phyloP scores from a whole-genome alignment of 2,329 filamentous ascomycete species.

The Macrophomina tecta region DNA sequence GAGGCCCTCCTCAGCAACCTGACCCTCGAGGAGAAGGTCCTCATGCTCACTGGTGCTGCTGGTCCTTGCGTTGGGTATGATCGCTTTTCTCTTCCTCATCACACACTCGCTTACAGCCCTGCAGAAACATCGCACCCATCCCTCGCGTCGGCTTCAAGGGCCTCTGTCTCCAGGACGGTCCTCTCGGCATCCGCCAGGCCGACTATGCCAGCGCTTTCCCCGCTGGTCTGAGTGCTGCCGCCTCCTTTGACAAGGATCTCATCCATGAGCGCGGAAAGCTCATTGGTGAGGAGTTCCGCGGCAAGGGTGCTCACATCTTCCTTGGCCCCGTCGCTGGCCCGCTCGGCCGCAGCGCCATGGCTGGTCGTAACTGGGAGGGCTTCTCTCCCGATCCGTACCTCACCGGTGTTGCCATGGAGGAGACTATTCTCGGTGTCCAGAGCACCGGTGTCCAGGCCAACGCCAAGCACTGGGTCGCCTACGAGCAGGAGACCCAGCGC shows the following conservation, averaged over 20 bases:
- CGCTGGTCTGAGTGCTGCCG: slow-evolving; percentile 45
- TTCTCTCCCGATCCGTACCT: slow-evolving; percentile 58
- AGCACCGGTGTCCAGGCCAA: slow-evolving; percentile 50
- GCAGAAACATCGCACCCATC: slow-evolving; percentile 42
- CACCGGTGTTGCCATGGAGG: slow-evolving; percentile 49
- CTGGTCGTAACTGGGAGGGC: slow-evolving; percentile 58
- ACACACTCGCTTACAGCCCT: not conserved
- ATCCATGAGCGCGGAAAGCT: slow-evolving; percentile 40
- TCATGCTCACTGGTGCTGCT: slow-evolving; percentile 46
- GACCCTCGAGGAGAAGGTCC: slow-evolving; percentile 48
- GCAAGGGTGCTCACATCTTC: slow-evolving; percentile 48
- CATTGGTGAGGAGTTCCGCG: slow-evolving; percentile 42
- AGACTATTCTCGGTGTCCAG: slow-evolving; percentile 55
- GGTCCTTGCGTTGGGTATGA: slow-evolving; percentile 42
- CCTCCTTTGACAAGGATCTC: slow-evolving; percentile 48
- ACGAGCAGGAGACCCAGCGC: slow-evolving; percentile 69
- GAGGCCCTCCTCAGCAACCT: slow-evolving; percentile 43
- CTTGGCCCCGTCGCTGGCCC: slow-evolving; percentile 53
- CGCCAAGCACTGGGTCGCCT: slow-evolving; percentile 60
- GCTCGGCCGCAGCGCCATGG: slow-evolving; percentile 49
- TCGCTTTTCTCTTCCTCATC: not conserved
- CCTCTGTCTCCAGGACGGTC: slow-evolving; percentile 49
- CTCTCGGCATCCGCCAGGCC: slow-evolving; percentile 37
- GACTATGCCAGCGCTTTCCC: slow-evolving; percentile 45
- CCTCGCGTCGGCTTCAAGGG: slow-evolving; percentile 47